Evolutionary conservation across 768 basidiomycete genomes (phyloP).

Genomic region (Tricholoma hemisulphureum): DNA sequence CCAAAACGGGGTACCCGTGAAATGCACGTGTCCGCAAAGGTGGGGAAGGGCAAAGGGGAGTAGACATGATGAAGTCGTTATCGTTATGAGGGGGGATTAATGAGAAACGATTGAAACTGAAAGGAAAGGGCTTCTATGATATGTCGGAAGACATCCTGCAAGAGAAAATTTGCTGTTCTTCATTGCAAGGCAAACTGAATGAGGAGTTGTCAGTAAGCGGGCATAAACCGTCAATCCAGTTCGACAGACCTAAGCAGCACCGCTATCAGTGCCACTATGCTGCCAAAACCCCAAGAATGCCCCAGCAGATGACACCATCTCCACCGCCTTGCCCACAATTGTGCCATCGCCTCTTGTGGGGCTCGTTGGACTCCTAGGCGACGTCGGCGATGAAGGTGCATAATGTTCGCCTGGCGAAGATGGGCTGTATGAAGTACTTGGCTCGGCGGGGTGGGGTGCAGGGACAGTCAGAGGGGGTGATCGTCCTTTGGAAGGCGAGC

Average conservation of each 20-base stretch:
- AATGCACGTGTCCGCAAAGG: background rate
- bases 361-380: conserved; percentile 12
- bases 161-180: too few species aligned
- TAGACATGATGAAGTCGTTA: background rate
- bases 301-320: conserved; percentile 77
- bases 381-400: conserved; percentile 11
- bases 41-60: background rate
- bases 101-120: background rate
- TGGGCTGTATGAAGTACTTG: conserved; percentile 36
- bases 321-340: conserved; percentile 58
- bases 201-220: too few species aligned
- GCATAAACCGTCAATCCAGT: too few species aligned
- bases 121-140: background rate
- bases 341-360: conserved; percentile 24
- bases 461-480: conserved; percentile 30
- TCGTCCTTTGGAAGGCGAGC: conserved; percentile 8
- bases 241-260: background rate
- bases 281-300: conserved; percentile 66
- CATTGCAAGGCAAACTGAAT: too few species aligned
- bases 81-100: background rate
- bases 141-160: background rate
- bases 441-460: conserved; percentile 29
- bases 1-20: background rate
- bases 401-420: conserved; percentile 19
- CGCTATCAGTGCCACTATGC: background rate